Conservation (phyloP, 805 yeast genomes). For the Yamadazyma insecticola region DNA sequence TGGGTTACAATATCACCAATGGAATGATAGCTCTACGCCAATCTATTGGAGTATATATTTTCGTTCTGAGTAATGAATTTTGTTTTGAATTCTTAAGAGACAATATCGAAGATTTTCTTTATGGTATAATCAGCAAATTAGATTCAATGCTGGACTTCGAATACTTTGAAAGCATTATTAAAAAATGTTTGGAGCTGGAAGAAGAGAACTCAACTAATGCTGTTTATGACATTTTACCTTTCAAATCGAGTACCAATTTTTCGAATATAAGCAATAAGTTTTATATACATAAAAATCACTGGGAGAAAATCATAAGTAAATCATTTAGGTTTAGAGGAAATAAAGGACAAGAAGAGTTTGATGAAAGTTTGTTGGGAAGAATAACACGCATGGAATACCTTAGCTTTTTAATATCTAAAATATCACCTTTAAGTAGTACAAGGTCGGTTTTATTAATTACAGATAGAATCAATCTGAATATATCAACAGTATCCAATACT, state of each 20-base stretch:
- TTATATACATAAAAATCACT: constrained; percentile 38
- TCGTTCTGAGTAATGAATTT: constrained; percentile 9
- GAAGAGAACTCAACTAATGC: constrained; percentile 15
- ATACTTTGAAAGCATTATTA: constrained; percentile 3
- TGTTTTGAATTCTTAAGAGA: neutral
- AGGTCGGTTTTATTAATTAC: constrained; percentile 6
- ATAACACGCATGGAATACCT: constrained; percentile 18
- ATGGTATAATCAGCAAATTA: neutral
- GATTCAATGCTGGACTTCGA: neutral
- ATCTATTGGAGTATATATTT: constrained; percentile 10
- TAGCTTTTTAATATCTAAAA: constrained; percentile 1
- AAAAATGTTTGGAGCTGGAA: constrained; percentile 3
- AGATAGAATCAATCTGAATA: too few species aligned
- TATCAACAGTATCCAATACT: too few species aligned
- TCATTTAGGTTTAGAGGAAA: constrained; percentile 37
- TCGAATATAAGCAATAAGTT: constrained; percentile 11
- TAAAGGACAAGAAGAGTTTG: constrained; percentile 29
- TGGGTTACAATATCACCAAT: constrained; percentile 7
- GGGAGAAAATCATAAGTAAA: constrained; percentile 47
- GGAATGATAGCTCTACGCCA: constrained; percentile 9
- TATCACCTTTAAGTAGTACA: constrained; percentile 6
- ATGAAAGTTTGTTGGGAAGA: constrained; percentile 20
- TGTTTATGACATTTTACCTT: constrained; percentile 20
- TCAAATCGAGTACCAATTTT: constrained; percentile 22
- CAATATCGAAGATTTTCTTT: constrained; percentile 8